Conservation (phyloP, 2,329 filamentous ascomycete genomes). For the Pyrenophora graminea region DNA sequence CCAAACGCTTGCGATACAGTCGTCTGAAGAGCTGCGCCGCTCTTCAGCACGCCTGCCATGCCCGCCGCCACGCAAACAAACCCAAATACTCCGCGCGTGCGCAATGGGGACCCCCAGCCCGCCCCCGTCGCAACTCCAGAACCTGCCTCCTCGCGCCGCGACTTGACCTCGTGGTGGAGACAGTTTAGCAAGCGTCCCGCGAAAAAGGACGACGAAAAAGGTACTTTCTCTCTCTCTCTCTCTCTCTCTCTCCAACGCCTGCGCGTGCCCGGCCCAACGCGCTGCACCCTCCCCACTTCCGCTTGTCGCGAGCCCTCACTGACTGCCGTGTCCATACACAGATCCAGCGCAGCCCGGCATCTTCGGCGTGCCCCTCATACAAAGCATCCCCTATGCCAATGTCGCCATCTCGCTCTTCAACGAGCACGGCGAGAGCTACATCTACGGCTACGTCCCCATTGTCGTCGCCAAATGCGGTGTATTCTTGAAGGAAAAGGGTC, state of each 20-base stretch:
- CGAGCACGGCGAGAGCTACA: slow-evolving; percentile 90
- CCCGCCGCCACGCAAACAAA: slow-evolving; percentile 45
- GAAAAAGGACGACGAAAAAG: slow-evolving; percentile 67
- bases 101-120: slow-evolving; percentile 50
- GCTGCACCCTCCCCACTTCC: slow-evolving; percentile 22
- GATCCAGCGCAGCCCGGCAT: slow-evolving; percentile 69
- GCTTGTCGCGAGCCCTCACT: slow-evolving; percentile 27
- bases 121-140: slow-evolving; percentile 55
- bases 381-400: slow-evolving; percentile 96
- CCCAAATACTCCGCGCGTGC: slow-evolving; percentile 49
- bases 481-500: slow-evolving; percentile 97
- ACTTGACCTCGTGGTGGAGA: slow-evolving; percentile 97
- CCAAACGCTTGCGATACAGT: slow-evolving; percentile 18
- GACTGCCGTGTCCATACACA: slow-evolving; percentile 25
- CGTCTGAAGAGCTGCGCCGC: slow-evolving; percentile 32
- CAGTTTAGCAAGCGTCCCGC: slow-evolving; percentile 73
- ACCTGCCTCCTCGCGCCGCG: slow-evolving; percentile 81
- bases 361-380: slow-evolving; percentile 89
- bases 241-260: background rate
- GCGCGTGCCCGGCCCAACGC: background rate
- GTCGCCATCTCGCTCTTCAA: slow-evolving; percentile 96
- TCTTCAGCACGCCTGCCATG: slow-evolving; percentile 41
- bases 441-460: slow-evolving; percentile 97
- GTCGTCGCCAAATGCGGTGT: slow-evolving; percentile 98
- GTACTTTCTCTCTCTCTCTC: slow-evolving; percentile 44